phyloP scores from a whole-genome alignment of 306 rosid species.

The Lablab purpureus region DNA sequence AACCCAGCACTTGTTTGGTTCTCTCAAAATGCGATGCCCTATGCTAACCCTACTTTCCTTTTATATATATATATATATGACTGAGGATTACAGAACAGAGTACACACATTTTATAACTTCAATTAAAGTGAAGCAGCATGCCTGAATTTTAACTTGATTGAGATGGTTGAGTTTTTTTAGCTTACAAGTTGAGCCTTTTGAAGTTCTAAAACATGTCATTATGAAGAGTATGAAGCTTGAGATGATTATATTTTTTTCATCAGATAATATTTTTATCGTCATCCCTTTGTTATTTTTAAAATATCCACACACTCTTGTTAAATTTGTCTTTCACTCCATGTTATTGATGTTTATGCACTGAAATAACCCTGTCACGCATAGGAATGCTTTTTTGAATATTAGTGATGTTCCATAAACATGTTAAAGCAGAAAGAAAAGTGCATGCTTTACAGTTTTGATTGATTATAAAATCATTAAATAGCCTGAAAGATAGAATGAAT shows the following conservation, averaged over 20 bases:
- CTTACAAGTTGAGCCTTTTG: neutral
- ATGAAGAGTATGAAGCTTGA: neutral
- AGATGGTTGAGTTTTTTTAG: neutral
- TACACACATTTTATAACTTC: neutral
- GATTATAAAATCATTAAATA: slow-evolving; percentile 36
- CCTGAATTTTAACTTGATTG: neutral
- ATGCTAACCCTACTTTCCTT: too few species aligned
- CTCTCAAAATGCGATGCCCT: too few species aligned
- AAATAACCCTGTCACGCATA: neutral
- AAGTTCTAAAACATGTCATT: neutral
- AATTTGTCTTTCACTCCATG: neutral
- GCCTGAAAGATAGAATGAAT: slow-evolving; percentile 18
- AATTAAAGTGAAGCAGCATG: neutral
- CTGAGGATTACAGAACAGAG: neutral
- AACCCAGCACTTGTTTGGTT: too few species aligned
- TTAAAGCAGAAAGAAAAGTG: slow-evolving; percentile 10
- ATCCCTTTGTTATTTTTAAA: neutral
- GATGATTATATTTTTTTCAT: neutral
- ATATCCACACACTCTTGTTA: neutral
- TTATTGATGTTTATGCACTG: neutral
- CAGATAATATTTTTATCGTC: neutral
- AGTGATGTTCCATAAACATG: neutral
- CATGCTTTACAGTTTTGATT: neutral
- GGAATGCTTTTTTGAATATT: neutral
- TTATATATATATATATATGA: too few species aligned